These are phyloP conservation scores for Nakaseomyces sp. DNA, from an alignment of 1,139 yeast genomes.

Conservation along the genomic window DNA sequence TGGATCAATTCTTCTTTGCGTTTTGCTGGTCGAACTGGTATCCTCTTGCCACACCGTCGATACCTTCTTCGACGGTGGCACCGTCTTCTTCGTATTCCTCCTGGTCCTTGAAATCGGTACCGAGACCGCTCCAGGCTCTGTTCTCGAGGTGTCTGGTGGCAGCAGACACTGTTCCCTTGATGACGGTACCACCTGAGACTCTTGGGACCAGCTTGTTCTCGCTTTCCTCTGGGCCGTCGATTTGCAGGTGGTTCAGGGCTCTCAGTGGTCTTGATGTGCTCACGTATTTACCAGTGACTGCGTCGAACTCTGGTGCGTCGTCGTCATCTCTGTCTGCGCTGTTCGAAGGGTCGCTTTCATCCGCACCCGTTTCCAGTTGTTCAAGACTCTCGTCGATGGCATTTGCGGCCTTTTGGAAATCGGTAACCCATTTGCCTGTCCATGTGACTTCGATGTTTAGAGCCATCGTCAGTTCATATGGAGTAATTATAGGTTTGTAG, in stretches of 20 bases:
- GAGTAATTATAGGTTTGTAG: conserved; percentile 86
- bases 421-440: conserved; percentile 92
- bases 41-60: conserved; percentile 83
- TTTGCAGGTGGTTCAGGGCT: conserved; percentile 53
- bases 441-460: conserved; percentile 65
- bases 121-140: conserved; percentile 83
- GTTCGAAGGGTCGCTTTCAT: too few relatives aligned
- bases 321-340: too few relatives aligned
- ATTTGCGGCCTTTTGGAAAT: conserved; percentile 43
- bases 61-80: conserved; percentile 72
- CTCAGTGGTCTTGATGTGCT: conserved; percentile 68
- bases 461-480: conserved; percentile 81
- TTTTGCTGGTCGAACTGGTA: conserved; percentile 36
- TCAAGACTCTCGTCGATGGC: conserved; percentile 24
- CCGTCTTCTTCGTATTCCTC: conserved; percentile 46
- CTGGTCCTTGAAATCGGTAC: conserved; percentile 61
- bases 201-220: conserved; percentile 46
- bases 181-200: conserved; percentile 39
- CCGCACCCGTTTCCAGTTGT: conserved; percentile 23
- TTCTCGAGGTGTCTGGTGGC: conserved; percentile 71
- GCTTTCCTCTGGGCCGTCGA: conserved; percentile 33
- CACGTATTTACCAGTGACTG: conserved; percentile 73
- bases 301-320: conserved; percentile 77
- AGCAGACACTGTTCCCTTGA: conserved; percentile 77
- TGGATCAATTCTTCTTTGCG: conserved; percentile 7